These are phyloP conservation scores for Tolypocladium tropicale DNA, from an alignment of 2,329 filamentous ascomycete species.

Conservation along the genomic window DNA sequence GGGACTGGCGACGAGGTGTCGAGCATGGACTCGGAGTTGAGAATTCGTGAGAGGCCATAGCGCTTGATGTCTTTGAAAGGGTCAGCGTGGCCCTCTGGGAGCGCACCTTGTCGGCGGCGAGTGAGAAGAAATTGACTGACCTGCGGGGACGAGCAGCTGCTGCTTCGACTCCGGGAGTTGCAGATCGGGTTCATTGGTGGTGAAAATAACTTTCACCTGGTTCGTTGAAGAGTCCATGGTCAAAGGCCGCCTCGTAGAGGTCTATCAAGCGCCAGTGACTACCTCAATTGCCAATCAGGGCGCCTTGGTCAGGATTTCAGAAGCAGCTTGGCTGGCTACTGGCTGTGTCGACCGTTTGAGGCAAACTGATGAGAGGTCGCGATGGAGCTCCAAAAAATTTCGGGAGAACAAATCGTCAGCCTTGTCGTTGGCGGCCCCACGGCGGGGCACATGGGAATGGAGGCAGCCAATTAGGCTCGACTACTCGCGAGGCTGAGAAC, in stretches of 20 bases:
- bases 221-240: conserved; percentile 29
- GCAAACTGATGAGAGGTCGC: not conserved
- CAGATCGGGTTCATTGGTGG: conserved; percentile 50
- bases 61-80: conserved; percentile 48
- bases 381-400: not conserved
- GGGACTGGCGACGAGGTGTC: conserved; percentile 56
- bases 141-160: conserved; percentile 52
- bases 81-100: conserved; percentile 1
- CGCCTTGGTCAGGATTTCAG: not conserved
- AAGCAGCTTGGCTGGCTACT: not conserved
- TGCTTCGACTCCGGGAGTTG: conserved; percentile 52
- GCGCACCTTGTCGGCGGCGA: not conserved
- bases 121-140: conserved; percentile 20
- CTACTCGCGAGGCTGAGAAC: not conserved
- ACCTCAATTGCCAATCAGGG: not conserved
- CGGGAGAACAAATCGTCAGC: not conserved
- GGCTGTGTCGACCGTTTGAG: not conserved
- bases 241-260: conserved; percentile 1
- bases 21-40: conserved; percentile 65
- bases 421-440: not conserved
- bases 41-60: conserved; percentile 59
- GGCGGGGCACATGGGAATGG: not conserved
- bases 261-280: not conserved
- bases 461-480: not conserved
- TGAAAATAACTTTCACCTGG: conserved; percentile 60